phyloP scores from a whole-genome alignment of 2,329 filamentous ascomycete genomes.

The Paecilomyces formosus region DNA sequence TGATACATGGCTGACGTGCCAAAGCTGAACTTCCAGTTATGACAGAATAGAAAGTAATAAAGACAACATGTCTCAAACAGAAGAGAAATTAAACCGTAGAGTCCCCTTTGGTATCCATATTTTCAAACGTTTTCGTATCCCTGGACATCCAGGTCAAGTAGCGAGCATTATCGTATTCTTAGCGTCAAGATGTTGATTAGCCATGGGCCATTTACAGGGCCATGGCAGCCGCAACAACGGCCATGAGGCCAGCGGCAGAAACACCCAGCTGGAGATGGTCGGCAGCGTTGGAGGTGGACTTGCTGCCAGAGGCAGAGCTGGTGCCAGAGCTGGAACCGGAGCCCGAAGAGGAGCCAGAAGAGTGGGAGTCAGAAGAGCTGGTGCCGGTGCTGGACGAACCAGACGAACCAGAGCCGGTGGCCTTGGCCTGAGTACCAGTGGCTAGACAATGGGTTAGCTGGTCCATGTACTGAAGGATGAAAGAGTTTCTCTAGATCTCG shows the following conservation, averaged over 20 bases:
- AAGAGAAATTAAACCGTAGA: not conserved
- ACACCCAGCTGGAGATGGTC: conserved; percentile 22
- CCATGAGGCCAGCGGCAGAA: conserved; percentile 26
- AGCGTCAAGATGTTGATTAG: not conserved
- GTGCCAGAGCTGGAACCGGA: conserved; percentile 5
- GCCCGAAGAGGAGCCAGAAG: not conserved
- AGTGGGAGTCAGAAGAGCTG: conserved; percentile 1
- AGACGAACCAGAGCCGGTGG: conserved; percentile 8
- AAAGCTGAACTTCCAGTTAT: not conserved
- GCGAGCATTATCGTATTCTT: not conserved
- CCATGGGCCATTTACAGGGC: conserved; percentile 21
- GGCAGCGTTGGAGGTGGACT: conserved; percentile 21
- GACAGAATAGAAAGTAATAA: not conserved
- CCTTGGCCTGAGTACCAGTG: conserved; percentile 9
- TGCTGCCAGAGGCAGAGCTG: conserved; percentile 1
- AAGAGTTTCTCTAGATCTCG: not conserved
- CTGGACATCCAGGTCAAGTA: not conserved
- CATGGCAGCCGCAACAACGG: conserved; percentile 28
- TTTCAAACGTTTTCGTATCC: not conserved
- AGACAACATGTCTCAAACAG: not conserved
- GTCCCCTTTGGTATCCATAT: not conserved
- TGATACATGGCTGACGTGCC: not conserved
- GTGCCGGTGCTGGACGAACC: conserved; percentile 8
- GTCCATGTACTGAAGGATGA: not conserved
- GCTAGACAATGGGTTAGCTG: conserved; percentile 7